A percentile compares a stretch with the other conserved stretches of the same genome.
Evolutionary conservation across 108 stramenopile species (phyloP).

Genomic region (Nitzschia sp.): DNA sequence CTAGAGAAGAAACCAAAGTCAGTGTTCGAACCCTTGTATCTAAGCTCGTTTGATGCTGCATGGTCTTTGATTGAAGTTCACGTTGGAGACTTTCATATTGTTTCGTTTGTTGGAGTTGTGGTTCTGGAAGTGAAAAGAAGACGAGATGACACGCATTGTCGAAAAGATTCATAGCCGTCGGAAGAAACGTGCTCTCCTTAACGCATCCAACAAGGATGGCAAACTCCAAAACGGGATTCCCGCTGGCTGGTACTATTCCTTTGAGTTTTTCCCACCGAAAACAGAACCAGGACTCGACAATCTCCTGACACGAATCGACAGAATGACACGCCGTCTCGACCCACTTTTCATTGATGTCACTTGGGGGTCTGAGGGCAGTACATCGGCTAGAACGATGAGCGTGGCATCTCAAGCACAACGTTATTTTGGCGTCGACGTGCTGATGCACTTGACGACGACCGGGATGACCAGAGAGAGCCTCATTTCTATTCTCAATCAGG

Average conservation of each 20-base stretch:
- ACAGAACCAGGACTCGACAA: slow-evolving; percentile 93
- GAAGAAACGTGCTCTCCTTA: neutral
- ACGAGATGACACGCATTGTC: slow-evolving; percentile 28
- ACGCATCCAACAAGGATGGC: neutral
- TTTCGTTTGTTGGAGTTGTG: too few relatives aligned
- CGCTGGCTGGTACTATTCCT: slow-evolving; percentile 75
- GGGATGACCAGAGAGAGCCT: slow-evolving; percentile 71
- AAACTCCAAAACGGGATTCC: neutral
- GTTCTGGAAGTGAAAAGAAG: neutral
- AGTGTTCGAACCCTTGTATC: too few relatives aligned
- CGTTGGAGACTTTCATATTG: too few relatives aligned
- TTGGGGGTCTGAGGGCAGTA: slow-evolving; percentile 87
- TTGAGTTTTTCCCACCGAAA: slow-evolving; percentile 97
- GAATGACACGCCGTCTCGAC: slow-evolving; percentile 87
- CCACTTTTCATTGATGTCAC: slow-evolving; percentile 96
- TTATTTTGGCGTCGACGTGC: slow-evolving; percentile 87
- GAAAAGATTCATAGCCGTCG: slow-evolving; percentile 29
- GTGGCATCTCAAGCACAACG: slow-evolving; percentile 87
- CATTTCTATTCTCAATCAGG: slow-evolving; percentile 48
- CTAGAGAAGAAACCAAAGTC: too few relatives aligned
- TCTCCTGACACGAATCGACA: slow-evolving; percentile 90
- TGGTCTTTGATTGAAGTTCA: too few relatives aligned
- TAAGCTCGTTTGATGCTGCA: too few relatives aligned
- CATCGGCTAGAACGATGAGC: slow-evolving; percentile 74
- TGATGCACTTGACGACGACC: slow-evolving; percentile 92